A percentile compares a stretch with the other conserved stretches of the same genome.
phyloP scores from a whole-genome alignment of 129 eudicot species.

The Artemisia argyi region DNA sequence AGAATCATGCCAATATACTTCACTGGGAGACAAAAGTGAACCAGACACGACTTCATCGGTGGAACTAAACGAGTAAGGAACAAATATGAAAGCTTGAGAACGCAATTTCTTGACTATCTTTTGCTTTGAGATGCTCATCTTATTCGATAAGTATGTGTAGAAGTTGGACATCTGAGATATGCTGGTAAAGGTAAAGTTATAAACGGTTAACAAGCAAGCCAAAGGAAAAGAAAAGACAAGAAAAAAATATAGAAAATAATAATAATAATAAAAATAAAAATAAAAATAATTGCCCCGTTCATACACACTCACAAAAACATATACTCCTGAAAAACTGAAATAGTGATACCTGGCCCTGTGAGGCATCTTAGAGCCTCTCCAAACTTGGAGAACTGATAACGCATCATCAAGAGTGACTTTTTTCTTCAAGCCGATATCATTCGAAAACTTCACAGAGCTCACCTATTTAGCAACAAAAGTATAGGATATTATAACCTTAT shows the following conservation, averaged over 20 bases:
- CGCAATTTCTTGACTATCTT: slow-evolving; percentile 44
- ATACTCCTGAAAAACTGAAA: too few species aligned
- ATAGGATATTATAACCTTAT: neutral
- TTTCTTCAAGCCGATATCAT: slow-evolving; percentile 61
- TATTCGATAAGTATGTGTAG: slow-evolving; percentile 59
- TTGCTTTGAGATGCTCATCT: slow-evolving; percentile 46
- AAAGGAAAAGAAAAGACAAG: neutral
- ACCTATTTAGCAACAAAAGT: slow-evolving; percentile 47
- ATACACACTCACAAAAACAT: too few species aligned
- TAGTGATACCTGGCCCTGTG: slow-evolving; percentile 59
- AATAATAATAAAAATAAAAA: too few species aligned
- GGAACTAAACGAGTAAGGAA: slow-evolving; percentile 4
- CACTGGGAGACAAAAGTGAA: slow-evolving; percentile 50
- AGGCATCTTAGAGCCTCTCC: slow-evolving; percentile 46
- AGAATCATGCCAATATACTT: slow-evolving; percentile 71
- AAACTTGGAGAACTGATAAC: slow-evolving; percentile 42
- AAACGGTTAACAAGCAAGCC: slow-evolving; percentile 27
- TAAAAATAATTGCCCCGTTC: neutral
- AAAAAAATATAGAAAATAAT: too few species aligned
- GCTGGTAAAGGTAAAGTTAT: slow-evolving; percentile 32
- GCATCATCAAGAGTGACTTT: slow-evolving; percentile 56
- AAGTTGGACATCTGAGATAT: slow-evolving; percentile 70
- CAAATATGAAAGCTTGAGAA: slow-evolving; percentile 18
- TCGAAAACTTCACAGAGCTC: slow-evolving; percentile 46
- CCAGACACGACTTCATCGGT: slow-evolving; percentile 53